phyloP scores from a whole-genome alignment of 208 protist species.

The Crithidia acanthocephali region DNA sequence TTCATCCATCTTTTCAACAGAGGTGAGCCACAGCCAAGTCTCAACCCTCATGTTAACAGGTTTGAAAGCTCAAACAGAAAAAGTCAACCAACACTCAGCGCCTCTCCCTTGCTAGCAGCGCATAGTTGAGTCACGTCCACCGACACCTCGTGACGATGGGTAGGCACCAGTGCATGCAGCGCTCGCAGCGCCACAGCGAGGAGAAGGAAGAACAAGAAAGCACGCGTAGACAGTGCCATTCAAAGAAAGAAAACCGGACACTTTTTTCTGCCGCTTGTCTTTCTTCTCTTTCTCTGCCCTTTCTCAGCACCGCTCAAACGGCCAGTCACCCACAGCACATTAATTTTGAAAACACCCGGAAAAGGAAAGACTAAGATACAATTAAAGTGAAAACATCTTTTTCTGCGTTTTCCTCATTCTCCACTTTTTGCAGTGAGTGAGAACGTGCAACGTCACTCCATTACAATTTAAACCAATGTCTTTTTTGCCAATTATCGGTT shows the following conservation, averaged over 20 bases:
- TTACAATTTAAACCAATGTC: slow-evolving; percentile 3
- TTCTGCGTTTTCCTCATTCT: not conserved
- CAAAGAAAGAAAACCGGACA: too few relatives aligned
- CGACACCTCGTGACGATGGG: too few relatives aligned
- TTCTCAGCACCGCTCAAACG: too few relatives aligned
- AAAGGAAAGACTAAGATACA: not conserved
- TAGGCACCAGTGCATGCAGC: not conserved
- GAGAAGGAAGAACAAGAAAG: too few relatives aligned
- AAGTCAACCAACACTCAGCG: not conserved
- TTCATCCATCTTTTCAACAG: too few relatives aligned
- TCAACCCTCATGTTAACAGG: not conserved
- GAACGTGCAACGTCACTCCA: slow-evolving; percentile 8
- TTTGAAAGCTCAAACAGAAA: not conserved
- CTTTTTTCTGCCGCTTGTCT: too few relatives aligned
- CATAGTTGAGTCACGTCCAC: not conserved
- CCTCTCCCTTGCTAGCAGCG: not conserved
- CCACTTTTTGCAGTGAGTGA: not conserved
- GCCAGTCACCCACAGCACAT: too few relatives aligned
- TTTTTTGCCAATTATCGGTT: not conserved
- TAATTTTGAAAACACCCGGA: too few relatives aligned
- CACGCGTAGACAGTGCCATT: too few relatives aligned
- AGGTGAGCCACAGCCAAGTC: slow-evolving; percentile 4
- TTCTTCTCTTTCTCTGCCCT: too few relatives aligned
- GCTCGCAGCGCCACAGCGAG: not conserved
- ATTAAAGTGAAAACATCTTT: not conserved